phyloP scores from a whole-genome alignment of 2,329 filamentous ascomycete genomes.

The Penicillium sp. region DNA sequence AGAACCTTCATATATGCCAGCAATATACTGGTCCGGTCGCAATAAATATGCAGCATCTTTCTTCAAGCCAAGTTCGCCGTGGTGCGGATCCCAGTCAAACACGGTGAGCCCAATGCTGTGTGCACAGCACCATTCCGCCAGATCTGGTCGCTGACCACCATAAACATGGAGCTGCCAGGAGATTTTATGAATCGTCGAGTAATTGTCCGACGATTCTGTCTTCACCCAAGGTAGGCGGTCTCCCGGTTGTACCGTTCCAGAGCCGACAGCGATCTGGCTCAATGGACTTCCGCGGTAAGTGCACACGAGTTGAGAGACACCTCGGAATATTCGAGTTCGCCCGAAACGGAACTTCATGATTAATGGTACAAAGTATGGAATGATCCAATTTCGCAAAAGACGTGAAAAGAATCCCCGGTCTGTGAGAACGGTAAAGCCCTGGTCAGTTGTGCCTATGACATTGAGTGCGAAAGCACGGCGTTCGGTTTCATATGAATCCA shows the following conservation, averaged over 20 bases:
- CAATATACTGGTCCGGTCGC: slow-evolving; percentile 34
- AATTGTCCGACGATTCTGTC: slow-evolving; percentile 27
- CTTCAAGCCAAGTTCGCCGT: slow-evolving; percentile 22
- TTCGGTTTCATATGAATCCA: slow-evolving; percentile 53
- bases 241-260: slow-evolving; percentile 45
- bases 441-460: slow-evolving; percentile 47
- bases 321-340: slow-evolving; percentile 30
- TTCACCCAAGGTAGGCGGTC: slow-evolving; percentile 46
- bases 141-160: slow-evolving; percentile 10
- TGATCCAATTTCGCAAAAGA: slow-evolving; percentile 38
- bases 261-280: slow-evolving; percentile 28
- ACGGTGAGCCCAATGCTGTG: slow-evolving; percentile 19
- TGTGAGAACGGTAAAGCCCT: slow-evolving; percentile 41
- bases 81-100: slow-evolving; percentile 27
- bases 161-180: slow-evolving; percentile 37
- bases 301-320: slow-evolving; percentile 46
- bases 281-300: slow-evolving; percentile 45
- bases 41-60: slow-evolving; percentile 30
- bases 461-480: slow-evolving; percentile 49
- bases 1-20: slow-evolving; percentile 19
- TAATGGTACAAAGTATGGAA: slow-evolving; percentile 38
- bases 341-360: slow-evolving; percentile 20
- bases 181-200: slow-evolving; percentile 24
- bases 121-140: slow-evolving; percentile 27
- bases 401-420: slow-evolving; percentile 45